Evolutionary conservation across 2,329 filamentous ascomycete genomes (phyloP), one percentile per base, ranked within the genome.

Genomic region (Aureobasidium leucospermi): DNA sequence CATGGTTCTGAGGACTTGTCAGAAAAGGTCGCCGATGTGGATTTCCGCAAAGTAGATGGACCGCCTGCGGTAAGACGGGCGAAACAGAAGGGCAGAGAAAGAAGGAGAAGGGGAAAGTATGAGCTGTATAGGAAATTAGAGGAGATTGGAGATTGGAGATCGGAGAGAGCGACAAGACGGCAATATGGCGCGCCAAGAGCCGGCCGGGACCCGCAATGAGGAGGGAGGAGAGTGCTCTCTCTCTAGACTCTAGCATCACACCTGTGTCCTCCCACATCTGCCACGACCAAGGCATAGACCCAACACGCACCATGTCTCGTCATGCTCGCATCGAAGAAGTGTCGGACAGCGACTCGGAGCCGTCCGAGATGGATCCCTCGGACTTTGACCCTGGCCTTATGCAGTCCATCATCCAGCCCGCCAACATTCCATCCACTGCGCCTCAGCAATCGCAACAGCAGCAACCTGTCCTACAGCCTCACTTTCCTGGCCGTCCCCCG

Each of bases 271-370:
- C 53, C 46, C 19, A 28, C 11, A 49, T 31, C 49, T 41, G 41
- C 51, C 51, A 45, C 34, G 11, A 43, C 39, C 32, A 34, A 38
- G 34, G 16, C 38, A 32, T 29, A 16, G 38, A 45, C 46, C 4
- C 32, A 34, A 13, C 32, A 16, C 23, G 4, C 68, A 76, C 63
- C 65, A 94, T 95, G 90, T 89, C 90, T 46, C 86, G 73, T 63
- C 74, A 94, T 78, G 85, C 92, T 62, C 86, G 87, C 63, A 87
- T 97, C 74, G 94, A 99, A 81, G 94, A 97, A 75, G 87, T 96
- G 63, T 90, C 86, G 62, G 90, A 95, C 79, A 85, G 82, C 73
- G 88, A 90, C 75, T 75, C 75, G 65, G 93, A 97, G 76, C 90
- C 93, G 57, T 89, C 90, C 64, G 91, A 96, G 75, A 87, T 86